Evolutionary conservation across 768 basidiomycete genomes (phyloP).

Genomic region (Lenzites betulinus): DNA sequence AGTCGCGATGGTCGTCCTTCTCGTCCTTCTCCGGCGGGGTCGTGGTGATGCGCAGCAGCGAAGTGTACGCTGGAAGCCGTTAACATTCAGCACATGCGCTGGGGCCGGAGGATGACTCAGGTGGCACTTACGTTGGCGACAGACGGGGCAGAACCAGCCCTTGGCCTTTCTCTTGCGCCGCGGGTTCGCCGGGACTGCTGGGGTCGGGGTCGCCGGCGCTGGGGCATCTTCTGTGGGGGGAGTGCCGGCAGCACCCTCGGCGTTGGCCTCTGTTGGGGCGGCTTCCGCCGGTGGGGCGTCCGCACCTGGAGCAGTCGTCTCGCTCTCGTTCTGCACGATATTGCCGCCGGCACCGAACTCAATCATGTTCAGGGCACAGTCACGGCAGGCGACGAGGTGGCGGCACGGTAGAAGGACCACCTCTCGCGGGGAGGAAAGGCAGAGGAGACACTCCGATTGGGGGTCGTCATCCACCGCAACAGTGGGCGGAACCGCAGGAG

Average conservation of each 20-base stretch:
- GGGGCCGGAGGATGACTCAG: neutral
- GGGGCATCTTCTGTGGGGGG: constrained; percentile 19
- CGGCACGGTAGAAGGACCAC: constrained; percentile 93
- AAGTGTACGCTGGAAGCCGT: constrained; percentile 71
- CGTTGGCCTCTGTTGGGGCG: constrained; percentile 6
- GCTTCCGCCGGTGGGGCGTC: constrained; percentile 4
- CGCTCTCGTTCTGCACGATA: constrained; percentile 58
- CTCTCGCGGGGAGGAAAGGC: constrained; percentile 84
- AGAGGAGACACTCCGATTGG: constrained; percentile 89
- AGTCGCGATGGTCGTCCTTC: constrained; percentile 26
- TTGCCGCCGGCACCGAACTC: constrained; percentile 94
- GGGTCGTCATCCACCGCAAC: constrained; percentile 60
- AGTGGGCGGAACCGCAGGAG: constrained; percentile 38
- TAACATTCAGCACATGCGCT: neutral
- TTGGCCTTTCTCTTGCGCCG: constrained; percentile 91
- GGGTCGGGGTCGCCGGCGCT: constrained; percentile 16
- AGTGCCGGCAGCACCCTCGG: constrained; percentile 20
- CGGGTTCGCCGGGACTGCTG: constrained; percentile 27
- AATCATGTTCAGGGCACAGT: constrained; percentile 96
- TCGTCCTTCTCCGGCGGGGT: constrained; percentile 51
- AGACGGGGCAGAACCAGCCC: constrained; percentile 97
- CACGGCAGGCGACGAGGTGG: constrained; percentile 93
- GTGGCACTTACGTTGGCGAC: constrained; percentile 79
- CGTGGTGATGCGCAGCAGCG: constrained; percentile 80
- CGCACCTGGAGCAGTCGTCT: constrained; percentile 32